Conservation (phyloP, 1,284 basidiomycete genomes). For the Fistulina hepatica region DNA sequence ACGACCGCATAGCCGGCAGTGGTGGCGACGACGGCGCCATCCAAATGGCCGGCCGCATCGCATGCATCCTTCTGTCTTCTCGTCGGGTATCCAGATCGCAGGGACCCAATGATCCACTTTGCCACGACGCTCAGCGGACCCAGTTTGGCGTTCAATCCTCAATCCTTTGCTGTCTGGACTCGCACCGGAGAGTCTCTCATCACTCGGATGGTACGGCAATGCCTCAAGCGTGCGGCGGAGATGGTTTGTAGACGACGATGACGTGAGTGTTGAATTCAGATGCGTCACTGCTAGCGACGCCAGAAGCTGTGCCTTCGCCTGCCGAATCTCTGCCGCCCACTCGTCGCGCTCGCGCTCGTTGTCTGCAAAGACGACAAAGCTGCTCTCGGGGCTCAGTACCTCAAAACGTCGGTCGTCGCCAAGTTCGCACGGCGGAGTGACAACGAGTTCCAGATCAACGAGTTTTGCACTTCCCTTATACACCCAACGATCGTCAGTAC, state of each 20-base stretch:
- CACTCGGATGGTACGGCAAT: slow-evolving; percentile 51
- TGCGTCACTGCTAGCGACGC: slow-evolving; percentile 54
- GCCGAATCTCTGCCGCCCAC: slow-evolving; percentile 63
- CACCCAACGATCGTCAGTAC: slow-evolving; percentile 58
- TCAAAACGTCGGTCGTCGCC: slow-evolving; percentile 52
- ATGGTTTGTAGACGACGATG: slow-evolving; percentile 63
- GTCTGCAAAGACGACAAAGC: slow-evolving; percentile 68
- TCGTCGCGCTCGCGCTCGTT: slow-evolving; percentile 49
- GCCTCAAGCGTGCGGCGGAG: slow-evolving; percentile 62
- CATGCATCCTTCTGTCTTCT: slow-evolving; percentile 73
- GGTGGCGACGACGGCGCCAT: slow-evolving; percentile 76
- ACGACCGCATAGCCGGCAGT: slow-evolving; percentile 82
- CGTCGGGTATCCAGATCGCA: slow-evolving; percentile 88
- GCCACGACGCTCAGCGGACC: slow-evolving; percentile 30
- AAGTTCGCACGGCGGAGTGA: slow-evolving; percentile 36
- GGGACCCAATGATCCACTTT: slow-evolving; percentile 83
- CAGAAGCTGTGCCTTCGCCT: slow-evolving; percentile 62
- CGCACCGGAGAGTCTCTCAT: slow-evolving; percentile 33
- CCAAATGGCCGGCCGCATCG: slow-evolving; percentile 71
- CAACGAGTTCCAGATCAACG: slow-evolving; percentile 68
- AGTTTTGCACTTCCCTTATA: slow-evolving; percentile 61
- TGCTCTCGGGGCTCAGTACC: slow-evolving; percentile 63
- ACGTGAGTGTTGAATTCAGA: slow-evolving; percentile 70
- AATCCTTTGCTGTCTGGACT: slow-evolving; percentile 13
- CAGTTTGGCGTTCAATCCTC: slow-evolving; percentile 12